Evolutionary conservation across 1,284 basidiomycete genomes (phyloP), one percentile per base, ranked within the genome.

Genomic region (Rhodotorula sp.): DNA sequence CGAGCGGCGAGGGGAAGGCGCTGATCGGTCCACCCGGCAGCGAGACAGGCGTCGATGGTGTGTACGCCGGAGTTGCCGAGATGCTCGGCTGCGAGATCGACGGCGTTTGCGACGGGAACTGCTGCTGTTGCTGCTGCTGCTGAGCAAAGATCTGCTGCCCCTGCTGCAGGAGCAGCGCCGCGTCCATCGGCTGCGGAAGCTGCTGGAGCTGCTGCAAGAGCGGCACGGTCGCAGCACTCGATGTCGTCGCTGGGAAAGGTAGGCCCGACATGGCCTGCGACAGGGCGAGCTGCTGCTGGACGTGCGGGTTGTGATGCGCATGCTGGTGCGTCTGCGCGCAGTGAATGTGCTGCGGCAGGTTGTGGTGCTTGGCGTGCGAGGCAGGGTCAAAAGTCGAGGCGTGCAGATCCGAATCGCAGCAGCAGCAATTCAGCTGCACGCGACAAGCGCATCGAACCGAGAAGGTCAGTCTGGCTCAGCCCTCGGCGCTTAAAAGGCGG

Each of bases 361-460:
- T 52, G 10, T 57, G 52, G 42, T 74, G 72, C 25, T 21, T 41
- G 0, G 57, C 23, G 34, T 76, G 72, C 12, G 63, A 44, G 0
- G 68, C 50, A 12, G 70, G 69, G 44, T 73, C 72, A 42, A 67
- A 72, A 1, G 52, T 46, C 13, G 53, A 41, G 13, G 67, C 64
- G 57, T 73, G 69, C 44, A 69, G 53, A 13, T 60, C 63, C 9
- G 70, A 68, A 1, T 64, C 67, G 63, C 72, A 74, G 61, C 70
- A 74, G 55, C 72, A 74, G 53, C 74, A 76, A 34, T 70, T 64
- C 45, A 76, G 68, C 74, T 75, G 60, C 7, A 10, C 12, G 34
- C 34, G 44, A 17, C n/a, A 12, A 19, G 17, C 14, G 41, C 45
- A 49, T 34, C 34, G 34, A 34, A 34, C 34, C 34, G 21, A 14